Evolutionary conservation across 306 rosid species (phyloP).

Genomic region (Ormosia emarginata): DNA sequence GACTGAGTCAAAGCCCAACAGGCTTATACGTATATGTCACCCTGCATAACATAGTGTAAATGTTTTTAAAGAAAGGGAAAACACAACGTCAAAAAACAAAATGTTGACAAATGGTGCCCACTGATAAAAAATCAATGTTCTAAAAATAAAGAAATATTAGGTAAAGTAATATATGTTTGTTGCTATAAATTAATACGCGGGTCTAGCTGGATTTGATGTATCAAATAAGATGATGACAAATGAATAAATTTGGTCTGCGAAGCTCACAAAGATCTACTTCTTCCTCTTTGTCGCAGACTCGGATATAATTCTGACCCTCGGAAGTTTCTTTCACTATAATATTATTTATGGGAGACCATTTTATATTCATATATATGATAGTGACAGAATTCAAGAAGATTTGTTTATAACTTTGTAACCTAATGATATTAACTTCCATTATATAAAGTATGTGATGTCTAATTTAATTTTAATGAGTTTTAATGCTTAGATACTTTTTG

Average conservation of each 20-base stretch:
- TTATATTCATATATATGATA: not conserved
- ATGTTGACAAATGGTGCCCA: not conserved
- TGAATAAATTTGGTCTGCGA: not conserved
- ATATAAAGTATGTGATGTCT: not conserved
- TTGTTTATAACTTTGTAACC: not conserved
- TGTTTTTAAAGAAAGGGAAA: not conserved
- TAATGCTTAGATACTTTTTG: not conserved
- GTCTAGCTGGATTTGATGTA: not conserved
- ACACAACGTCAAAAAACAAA: not conserved
- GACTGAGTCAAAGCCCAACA: not conserved
- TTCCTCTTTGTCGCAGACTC: not conserved
- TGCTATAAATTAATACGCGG: not conserved
- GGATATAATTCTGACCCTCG: not conserved
- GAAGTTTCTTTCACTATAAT: not conserved
- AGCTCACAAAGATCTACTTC: not conserved
- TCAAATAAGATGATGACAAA: not conserved
- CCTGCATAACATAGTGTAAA: not conserved
- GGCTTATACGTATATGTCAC: not conserved
- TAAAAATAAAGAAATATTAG: not conserved
- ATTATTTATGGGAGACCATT: not conserved
- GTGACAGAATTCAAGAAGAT: not conserved
- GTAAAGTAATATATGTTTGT: not conserved
- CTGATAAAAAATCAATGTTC: not conserved
- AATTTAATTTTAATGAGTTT: not conserved
- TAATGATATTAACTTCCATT: not conserved